phyloP scores from a whole-genome alignment of 805 yeast genomes.

The Priceomyces haplophilus region DNA sequence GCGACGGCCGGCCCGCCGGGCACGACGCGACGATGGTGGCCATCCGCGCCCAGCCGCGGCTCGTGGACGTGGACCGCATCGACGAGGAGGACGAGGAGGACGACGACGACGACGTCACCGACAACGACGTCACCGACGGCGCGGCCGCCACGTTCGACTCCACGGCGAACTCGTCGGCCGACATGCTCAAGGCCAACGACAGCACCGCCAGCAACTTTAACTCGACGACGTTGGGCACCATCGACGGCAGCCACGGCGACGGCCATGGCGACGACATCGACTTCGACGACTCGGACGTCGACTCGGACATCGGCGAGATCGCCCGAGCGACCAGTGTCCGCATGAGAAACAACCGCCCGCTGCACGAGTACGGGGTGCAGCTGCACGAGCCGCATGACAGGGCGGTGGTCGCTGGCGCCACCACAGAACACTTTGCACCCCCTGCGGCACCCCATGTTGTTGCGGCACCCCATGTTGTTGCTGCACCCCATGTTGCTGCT shows the following conservation, averaged over 20 bases:
- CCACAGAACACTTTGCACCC: too few species aligned
- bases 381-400: too few species aligned
- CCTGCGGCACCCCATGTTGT: too few species aligned
- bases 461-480: too few species aligned
- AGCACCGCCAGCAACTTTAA: constrained; percentile 4
- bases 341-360: constrained; percentile 10
- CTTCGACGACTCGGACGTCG: constrained; percentile 38
- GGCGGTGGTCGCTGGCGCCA: too few species aligned
- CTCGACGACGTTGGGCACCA: constrained; percentile 1
- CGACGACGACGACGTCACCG: constrained; percentile 25
- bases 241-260: constrained; percentile 17
- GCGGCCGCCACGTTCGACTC: constrained; percentile 14
- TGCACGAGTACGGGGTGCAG: not conserved
- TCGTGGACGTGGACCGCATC: constrained; percentile 55
- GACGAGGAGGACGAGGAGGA: constrained; percentile 42
- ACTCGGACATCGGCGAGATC: constrained; percentile 46
- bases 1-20: constrained; percentile 10
- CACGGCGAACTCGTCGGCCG: constrained; percentile 1
- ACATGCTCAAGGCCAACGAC: not conserved
- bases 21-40: constrained; percentile 56
- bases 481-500: too few species aligned
- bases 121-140: constrained; percentile 21
- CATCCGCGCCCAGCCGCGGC: constrained; percentile 68
- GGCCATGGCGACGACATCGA: constrained; percentile 20
- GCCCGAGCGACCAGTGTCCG: constrained; percentile 38